phyloP scores from a whole-genome alignment of 2,329 filamentous ascomycete genomes.

The Monilinia polystroma region DNA sequence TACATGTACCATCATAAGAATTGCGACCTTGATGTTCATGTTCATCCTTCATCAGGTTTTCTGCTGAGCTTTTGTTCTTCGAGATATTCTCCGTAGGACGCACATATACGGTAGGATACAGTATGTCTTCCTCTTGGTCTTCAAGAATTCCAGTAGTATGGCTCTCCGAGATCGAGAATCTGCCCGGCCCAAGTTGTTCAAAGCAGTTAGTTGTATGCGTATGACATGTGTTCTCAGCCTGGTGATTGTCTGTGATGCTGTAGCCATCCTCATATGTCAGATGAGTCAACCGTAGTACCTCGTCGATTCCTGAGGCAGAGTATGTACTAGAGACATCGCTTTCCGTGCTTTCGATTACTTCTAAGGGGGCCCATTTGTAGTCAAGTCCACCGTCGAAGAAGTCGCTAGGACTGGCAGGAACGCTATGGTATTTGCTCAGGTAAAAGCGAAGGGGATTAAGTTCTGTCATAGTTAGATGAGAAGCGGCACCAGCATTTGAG shows the following conservation, averaged over 20 bases:
- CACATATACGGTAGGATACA: constrained; percentile 9
- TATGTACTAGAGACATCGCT: background rate
- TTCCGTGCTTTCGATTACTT: background rate
- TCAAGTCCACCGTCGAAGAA: constrained; percentile 49
- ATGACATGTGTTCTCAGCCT: background rate
- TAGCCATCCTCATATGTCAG: background rate
- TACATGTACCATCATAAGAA: constrained; percentile 7
- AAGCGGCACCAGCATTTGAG: background rate
- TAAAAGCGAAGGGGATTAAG: constrained; percentile 15
- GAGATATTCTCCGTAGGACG: background rate
- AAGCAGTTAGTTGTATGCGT: constrained; percentile 12
- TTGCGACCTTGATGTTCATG: background rate
- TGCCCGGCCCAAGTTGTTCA: background rate
- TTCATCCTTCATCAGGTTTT: background rate
- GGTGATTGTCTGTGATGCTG: background rate
- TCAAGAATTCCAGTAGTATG: background rate
- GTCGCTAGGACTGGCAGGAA: constrained; percentile 47
- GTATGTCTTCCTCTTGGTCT: background rate
- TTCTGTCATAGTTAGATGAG: background rate
- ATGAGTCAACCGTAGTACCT: background rate
- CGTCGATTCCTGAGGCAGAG: background rate
- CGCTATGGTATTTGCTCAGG: constrained; percentile 4
- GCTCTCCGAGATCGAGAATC: background rate
- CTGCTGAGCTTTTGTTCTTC: background rate
- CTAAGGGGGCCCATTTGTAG: constrained; percentile 40